A percentile compares a stretch with the other conserved stretches of the same genome.
Evolutionary conservation across 1,284 basidiomycete genomes (phyloP).

Genomic region (Serendipita sp.): DNA sequence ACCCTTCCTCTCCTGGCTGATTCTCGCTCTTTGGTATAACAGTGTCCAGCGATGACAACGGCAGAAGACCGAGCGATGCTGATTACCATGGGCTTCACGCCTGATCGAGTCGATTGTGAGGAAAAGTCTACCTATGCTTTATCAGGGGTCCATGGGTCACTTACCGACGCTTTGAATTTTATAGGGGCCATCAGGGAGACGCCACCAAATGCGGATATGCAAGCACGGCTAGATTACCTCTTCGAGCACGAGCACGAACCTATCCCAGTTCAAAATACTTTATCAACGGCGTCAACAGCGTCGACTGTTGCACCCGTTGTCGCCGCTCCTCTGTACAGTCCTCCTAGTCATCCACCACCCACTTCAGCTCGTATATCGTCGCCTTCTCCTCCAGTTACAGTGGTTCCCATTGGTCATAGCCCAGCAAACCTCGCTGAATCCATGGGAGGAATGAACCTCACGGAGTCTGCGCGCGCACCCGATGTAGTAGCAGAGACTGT

Average conservation of each 20-base stretch:
- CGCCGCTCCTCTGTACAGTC: neutral
- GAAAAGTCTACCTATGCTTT: neutral
- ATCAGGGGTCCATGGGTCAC: neutral
- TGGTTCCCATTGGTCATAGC: neutral
- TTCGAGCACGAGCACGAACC: neutral
- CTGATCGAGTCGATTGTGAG: constrained; percentile 1
- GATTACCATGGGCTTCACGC: neutral
- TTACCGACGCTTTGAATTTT: neutral
- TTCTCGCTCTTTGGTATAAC: neutral
- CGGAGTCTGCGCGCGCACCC: neutral
- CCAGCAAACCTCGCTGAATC: neutral
- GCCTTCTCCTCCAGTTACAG: neutral
- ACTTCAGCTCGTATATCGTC: neutral
- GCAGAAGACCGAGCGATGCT: neutral
- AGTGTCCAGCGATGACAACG: neutral
- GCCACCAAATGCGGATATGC: neutral
- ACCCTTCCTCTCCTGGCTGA: neutral
- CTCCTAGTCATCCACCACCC: neutral
- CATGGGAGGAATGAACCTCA: neutral
- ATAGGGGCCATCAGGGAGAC: constrained; percentile 5
- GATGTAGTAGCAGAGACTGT: neutral
- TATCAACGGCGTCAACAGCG: neutral
- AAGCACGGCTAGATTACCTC: neutral
- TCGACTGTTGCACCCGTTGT: neutral
- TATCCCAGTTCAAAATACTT: neutral